A percentile compares a stretch with the other conserved stretches of the same genome.
Conservation (phyloP, 805 yeast genomes). For the Kodamaea jinghongensis region DNA sequence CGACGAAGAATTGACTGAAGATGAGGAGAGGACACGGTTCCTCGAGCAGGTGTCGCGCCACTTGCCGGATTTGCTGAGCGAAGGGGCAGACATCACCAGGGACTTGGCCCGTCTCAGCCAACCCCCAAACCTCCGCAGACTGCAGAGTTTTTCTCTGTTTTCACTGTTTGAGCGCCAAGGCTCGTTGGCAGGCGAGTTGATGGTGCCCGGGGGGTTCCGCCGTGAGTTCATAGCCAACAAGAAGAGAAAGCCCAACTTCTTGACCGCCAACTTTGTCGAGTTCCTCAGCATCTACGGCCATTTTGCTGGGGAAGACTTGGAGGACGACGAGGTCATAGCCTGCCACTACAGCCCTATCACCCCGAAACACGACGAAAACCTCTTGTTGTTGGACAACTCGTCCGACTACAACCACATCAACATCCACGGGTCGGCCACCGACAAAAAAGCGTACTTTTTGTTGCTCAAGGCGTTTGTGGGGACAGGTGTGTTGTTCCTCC, state of each 20-base stretch:
- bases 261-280: conserved; percentile 73
- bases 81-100: conserved; percentile 53
- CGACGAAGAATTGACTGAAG: conserved; percentile 9
- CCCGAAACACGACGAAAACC: conserved; percentile 36
- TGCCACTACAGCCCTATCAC: conserved; percentile 41
- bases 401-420: conserved; percentile 14
- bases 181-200: conserved; percentile 63
- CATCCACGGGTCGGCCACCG: conserved; percentile 66
- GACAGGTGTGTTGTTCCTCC: conserved; percentile 70
- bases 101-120: conserved; percentile 36
- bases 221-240: conserved; percentile 54
- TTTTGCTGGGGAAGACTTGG: conserved; percentile 81
- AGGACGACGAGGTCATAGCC: conserved; percentile 59
- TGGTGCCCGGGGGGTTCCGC: conserved; percentile 83
- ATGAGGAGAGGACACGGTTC: conserved; percentile 25
- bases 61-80: conserved; percentile 38
- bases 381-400: conserved; percentile 22
- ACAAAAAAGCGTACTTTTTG: conserved; percentile 67
- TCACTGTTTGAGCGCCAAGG: conserved; percentile 45
- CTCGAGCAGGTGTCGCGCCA: conserved; percentile 35
- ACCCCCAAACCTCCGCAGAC: conserved; percentile 8
- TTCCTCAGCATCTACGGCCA: conserved; percentile 79
- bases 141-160: conserved; percentile 22
- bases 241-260: conserved; percentile 40
- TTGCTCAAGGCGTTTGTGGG: conserved; percentile 75